Base-by-base conservation (phyloP, 768 basidiomycete genomes). In the Calvatia gigantea region DNA sequence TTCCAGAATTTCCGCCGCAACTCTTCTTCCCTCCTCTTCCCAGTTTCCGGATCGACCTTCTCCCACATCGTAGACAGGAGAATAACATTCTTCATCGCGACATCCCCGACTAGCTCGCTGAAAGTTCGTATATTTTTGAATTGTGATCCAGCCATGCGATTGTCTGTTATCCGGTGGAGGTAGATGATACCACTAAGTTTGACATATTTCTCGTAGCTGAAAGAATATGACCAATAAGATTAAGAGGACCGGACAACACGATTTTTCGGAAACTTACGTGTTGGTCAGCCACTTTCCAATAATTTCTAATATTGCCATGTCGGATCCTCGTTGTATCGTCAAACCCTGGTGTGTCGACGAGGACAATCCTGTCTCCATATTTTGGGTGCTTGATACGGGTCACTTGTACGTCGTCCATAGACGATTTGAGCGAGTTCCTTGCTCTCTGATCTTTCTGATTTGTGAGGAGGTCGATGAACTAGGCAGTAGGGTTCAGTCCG, bases 1-100 rank as follows among this genome's bases (percentile, higher is more conserved):
- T 75, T 73, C 69, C 76, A 80, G 62, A 77, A 79, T 43, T 65
- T 67, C 57, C 51, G 54, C 27, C 21, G 50, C 23, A 79, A 68
- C 58, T 77, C 73, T 1, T 47, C 51, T 58, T 80, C 78, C 14
- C 77, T 70, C 7, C 58, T 61, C 47, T 65, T 70, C 67, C 46
- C 58, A 42, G 65, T 27, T 42, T 65, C 70, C 28, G 58, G 64
- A 52, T 63, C 60, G 37, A 75, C 72, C 51, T 67, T 65, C 6
- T 69, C 71, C 78, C 79, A 81, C 75, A 73, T 79, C 42, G 72
- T 82, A 46, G 81, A 81, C 51, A 75, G 74, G 51, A 82, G 68
- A 46, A 74, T 69, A 31, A 81, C 76, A 54, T 77, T 77, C 28
- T 68, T 67, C 54, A 79, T 69, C 6, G 73, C 68, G 46, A 61